These are phyloP conservation scores for Fusarium sp. DNA, from an alignment of 2,329 filamentous ascomycete species.

Conservation along the genomic window DNA sequence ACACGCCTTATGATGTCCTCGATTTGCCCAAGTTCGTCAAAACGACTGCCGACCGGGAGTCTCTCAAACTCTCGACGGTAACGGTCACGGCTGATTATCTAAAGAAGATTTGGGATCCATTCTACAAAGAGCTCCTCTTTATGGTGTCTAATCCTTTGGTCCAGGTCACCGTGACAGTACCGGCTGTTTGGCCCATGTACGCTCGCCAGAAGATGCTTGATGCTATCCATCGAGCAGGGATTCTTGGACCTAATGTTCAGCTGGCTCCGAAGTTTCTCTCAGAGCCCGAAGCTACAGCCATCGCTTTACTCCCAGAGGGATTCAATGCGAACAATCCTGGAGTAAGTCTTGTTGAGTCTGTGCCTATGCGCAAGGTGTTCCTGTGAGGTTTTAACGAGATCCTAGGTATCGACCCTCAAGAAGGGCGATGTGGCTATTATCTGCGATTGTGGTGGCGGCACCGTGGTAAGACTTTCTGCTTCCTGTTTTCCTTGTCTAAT, in stretches of 20 bases:
- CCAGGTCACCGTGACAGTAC: neutral
- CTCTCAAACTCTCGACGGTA: fast-evolving
- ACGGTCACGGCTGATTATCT: neutral
- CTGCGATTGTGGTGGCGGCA: constrained; percentile 3
- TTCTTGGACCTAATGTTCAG: neutral
- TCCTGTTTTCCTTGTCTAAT: neutral
- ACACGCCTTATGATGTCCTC: neutral
- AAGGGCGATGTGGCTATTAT: neutral
- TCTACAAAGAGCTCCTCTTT: fast-evolving
- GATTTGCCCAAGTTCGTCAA: neutral
- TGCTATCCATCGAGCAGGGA: neutral
- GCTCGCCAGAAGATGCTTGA: neutral
- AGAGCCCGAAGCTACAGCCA: constrained; percentile 4
- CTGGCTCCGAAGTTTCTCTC: neutral
- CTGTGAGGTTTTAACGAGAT: neutral
- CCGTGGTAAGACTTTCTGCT: neutral
- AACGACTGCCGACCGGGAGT: fast-evolving
- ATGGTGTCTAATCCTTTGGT: neutral
- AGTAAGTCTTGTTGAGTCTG: neutral
- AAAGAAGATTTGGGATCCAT: neutral
- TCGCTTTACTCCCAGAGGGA: neutral
- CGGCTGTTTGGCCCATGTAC: neutral
- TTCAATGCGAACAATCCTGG: neutral
- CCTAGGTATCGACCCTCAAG: neutral
- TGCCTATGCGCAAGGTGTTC: neutral